phyloP scores from a whole-genome alignment of 2,329 filamentous ascomycete species.

The Penicillium sp. region DNA sequence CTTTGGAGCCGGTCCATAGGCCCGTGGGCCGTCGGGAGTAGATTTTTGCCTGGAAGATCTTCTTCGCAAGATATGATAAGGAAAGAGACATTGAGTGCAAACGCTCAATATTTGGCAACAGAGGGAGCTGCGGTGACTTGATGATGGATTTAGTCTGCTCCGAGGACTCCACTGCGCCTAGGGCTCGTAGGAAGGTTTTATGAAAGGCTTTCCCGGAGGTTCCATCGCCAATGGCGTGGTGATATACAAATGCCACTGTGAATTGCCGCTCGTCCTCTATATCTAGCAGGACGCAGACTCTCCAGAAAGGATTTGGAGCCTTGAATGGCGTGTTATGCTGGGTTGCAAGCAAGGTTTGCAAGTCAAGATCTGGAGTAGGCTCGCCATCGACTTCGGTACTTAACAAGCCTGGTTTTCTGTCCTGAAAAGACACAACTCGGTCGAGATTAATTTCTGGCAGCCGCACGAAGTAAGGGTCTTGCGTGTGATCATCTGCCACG shows the following conservation, averaged over 20 bases:
- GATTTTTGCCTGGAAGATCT: conserved; percentile 29
- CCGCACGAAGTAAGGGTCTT: conserved; percentile 38
- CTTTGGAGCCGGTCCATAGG: conserved; percentile 32
- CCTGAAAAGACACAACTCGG: conserved; percentile 31
- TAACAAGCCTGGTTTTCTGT: conserved; percentile 14
- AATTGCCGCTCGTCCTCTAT: conserved; percentile 25
- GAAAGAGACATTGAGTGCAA: conserved; percentile 36
- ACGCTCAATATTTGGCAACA: conserved; percentile 37
- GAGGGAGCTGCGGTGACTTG: conserved; percentile 20
- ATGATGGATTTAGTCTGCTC: conserved; percentile 18
- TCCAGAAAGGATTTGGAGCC: conserved; percentile 37
- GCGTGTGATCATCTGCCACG: conserved; percentile 34
- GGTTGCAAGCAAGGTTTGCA: conserved; percentile 34
- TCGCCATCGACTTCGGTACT: conserved; percentile 16
- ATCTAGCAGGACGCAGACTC: conserved; percentile 34
- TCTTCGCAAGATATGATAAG: conserved; percentile 27
- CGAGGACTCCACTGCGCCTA: conserved; percentile 19
- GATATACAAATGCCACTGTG: conserved; percentile 40
- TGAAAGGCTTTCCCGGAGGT: conserved; percentile 41
- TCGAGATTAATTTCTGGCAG: conserved; percentile 38
- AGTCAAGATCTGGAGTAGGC: conserved; percentile 27
- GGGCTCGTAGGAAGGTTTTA: conserved; percentile 32
- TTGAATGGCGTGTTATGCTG: conserved; percentile 39
- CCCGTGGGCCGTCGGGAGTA: conserved; percentile 23
- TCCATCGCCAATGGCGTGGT: conserved; percentile 44